These are phyloP conservation scores for Jatropha curcas DNA, from an alignment of 345 rosid genomes.

Conservation along the genomic window DNA sequence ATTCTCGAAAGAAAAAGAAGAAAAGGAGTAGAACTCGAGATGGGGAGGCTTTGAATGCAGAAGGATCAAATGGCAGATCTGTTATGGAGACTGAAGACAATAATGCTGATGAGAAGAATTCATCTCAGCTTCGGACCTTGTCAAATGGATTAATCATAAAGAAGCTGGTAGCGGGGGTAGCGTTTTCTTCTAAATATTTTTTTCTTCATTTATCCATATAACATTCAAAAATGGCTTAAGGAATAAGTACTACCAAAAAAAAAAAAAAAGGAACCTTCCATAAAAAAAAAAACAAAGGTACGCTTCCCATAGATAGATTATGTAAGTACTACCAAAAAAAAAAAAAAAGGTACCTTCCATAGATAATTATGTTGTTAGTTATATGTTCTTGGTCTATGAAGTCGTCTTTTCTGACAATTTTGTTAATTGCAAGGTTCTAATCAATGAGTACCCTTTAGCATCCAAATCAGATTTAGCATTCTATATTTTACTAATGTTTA, in stretches of 20 bases:
- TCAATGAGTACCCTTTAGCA: too few species aligned
- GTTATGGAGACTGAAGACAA: background rate
- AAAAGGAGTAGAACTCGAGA: constrained; percentile 3
- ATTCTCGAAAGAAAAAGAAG: constrained; percentile 35
- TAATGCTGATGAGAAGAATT: constrained; percentile 22
- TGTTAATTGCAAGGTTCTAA: too few species aligned
- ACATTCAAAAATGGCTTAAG: background rate
- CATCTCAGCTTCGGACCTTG: constrained; percentile 15
- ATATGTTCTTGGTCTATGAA: background rate
- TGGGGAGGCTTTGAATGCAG: constrained; percentile 22
- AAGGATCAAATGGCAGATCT: constrained; percentile 4
- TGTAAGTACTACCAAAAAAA: too few species aligned
- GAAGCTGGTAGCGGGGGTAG: constrained; percentile 48
- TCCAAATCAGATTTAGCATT: too few species aligned
- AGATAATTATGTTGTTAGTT: background rate
- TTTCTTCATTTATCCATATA: too few species aligned
- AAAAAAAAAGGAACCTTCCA: too few species aligned
- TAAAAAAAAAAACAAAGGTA: too few species aligned
- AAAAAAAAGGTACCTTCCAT: background rate
- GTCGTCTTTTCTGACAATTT: too few species aligned
- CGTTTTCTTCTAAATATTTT: background rate
- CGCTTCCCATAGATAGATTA: too few species aligned
- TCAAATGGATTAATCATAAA: constrained; percentile 29
- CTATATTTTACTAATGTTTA: too few species aligned
- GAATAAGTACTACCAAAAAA: background rate